Evolutionary conservation across 768 basidiomycete genomes (phyloP).

Genomic region (Calvatia gigantea): DNA sequence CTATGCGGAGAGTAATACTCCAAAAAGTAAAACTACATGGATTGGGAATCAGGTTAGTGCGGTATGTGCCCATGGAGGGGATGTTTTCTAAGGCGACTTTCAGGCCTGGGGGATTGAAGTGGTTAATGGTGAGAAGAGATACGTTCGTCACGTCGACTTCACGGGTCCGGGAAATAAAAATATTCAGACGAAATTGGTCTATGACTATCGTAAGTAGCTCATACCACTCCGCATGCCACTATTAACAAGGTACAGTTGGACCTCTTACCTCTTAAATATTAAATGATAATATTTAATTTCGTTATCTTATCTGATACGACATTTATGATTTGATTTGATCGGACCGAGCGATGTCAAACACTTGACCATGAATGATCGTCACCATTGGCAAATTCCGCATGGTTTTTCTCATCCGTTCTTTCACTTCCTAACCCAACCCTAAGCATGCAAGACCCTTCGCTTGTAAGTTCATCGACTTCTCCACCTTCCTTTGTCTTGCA

Average conservation of each 20-base stretch:
- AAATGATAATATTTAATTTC: neutral
- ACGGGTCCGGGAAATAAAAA: conserved; percentile 56
- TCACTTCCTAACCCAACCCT: neutral
- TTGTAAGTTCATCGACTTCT: conserved; percentile 4
- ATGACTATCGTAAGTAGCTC: conserved; percentile 61
- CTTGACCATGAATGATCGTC: neutral
- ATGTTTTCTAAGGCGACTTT: neutral
- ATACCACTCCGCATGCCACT: neutral
- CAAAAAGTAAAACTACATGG: conserved; percentile 61
- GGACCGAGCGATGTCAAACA: neutral
- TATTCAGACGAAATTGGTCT: conserved; percentile 54
- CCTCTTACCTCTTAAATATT: neutral
- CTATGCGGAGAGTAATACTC: conserved; percentile 55
- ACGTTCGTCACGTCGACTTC: conserved; percentile 60
- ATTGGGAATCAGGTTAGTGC: conserved; percentile 53
- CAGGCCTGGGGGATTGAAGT: conserved; percentile 65
- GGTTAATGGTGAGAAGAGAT: conserved; percentile 55
- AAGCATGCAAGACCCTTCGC: conserved; percentile 2
- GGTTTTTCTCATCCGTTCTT: neutral
- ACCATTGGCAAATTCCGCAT: neutral
- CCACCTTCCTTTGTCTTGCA: conserved; percentile 4
- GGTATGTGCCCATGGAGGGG: neutral
- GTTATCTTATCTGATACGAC: conserved; percentile 6
- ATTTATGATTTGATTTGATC: neutral
- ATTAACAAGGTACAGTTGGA: conserved; percentile 6